Evolutionary conservation across 352 stramenopile species (phyloP), one percentile per base, ranked within the genome.

Genomic region (Globisporangium nodosum): DNA sequence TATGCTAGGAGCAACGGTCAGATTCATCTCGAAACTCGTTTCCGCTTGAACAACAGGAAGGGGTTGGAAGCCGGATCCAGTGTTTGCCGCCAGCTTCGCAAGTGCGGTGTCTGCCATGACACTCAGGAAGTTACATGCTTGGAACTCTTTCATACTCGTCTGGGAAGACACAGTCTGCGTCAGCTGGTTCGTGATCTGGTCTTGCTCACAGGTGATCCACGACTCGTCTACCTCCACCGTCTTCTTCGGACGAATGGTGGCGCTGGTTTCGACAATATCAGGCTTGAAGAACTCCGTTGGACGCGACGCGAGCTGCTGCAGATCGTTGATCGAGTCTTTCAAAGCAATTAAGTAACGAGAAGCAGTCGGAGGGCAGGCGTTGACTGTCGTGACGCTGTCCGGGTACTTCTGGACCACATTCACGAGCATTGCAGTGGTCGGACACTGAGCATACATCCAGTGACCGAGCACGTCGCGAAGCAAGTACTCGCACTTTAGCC

Each of bases 391-490:
- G 11, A 69, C 47, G 0, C 64, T 54, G 18, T 61, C 13, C 0
- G 64, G 27, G 27, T 65, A 30, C 30, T 66, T 57, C 6, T 56
- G 54, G 4, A 72, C 37, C 21, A 73, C 39, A 8, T 35, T 51
- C 5, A 72, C 5, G 2, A 59, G 54, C n/a, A 21, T 48, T 1
- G 81, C 64, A 0, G 59, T 67, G 0, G 69, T 88, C 2, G 70
- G 64, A 30, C 82, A 92, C 1, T 72, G 68, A 7, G 75, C 76
- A 39, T 86, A 62, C 20, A 88, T 35, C 82, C 82, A 92, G 55
- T 90, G 79, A 0, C 82, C 75, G 0, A 88, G 52, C 5, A 90
- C 76, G 30, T 92, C 79, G 5, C 78, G 74, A 5, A 74, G 21
- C 1, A 88, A 39, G 20, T 88, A 61, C 11, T 90, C 82, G 24